These are phyloP conservation scores for Pseudoneurospora amorphoporcata DNA, from an alignment of 495 filamentous ascomycete genomes.

Conservation along the genomic window DNA sequence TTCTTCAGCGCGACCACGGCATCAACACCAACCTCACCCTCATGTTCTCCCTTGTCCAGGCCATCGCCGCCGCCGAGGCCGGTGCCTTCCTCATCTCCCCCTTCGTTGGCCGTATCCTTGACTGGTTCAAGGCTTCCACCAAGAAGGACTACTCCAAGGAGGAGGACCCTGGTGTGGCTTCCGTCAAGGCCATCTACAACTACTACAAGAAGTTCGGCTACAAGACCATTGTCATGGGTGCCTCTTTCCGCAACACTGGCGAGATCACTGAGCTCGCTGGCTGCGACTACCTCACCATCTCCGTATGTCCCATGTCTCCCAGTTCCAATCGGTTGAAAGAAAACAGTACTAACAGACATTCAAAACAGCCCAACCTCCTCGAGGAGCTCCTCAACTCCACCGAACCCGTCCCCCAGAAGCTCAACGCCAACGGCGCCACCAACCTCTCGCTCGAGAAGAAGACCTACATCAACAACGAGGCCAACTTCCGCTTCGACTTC, in stretches of 20 bases:
- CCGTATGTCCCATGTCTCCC: slow-evolving; percentile 43
- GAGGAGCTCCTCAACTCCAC: slow-evolving; percentile 83
- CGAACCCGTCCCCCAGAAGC: slow-evolving; percentile 81
- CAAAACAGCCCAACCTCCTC: slow-evolving; percentile 69
- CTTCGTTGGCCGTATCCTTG: slow-evolving; percentile 98
- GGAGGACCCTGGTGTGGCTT: slow-evolving; percentile 95
- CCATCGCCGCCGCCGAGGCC: slow-evolving; percentile 92
- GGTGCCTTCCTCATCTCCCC: slow-evolving; percentile 98
- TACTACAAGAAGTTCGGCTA: slow-evolving; percentile 99
- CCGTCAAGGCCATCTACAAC: slow-evolving; percentile 94
- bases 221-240: slow-evolving; percentile 99
- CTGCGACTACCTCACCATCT: slow-evolving; percentile 98
- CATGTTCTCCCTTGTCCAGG: slow-evolving; percentile 95
- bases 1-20: slow-evolving; percentile 83
- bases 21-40: slow-evolving; percentile 99
- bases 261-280: slow-evolving; percentile 98
- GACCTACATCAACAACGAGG: slow-evolving; percentile 81
- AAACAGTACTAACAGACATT: not conserved
- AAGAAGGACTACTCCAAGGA: slow-evolving; percentile 82
- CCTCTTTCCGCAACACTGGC: slow-evolving; percentile 88
- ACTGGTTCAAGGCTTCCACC: slow-evolving; percentile 96
- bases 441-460: slow-evolving; percentile 73
- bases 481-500: slow-evolving; percentile 94
- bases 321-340: not conserved
- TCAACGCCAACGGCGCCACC: slow-evolving; percentile 55